Percentiles rank a stretch among this genome's conserved stretches.
Conservation (phyloP, 2,329 filamentous ascomycete genomes). For the Sclerotinia trifoliorum region DNA sequence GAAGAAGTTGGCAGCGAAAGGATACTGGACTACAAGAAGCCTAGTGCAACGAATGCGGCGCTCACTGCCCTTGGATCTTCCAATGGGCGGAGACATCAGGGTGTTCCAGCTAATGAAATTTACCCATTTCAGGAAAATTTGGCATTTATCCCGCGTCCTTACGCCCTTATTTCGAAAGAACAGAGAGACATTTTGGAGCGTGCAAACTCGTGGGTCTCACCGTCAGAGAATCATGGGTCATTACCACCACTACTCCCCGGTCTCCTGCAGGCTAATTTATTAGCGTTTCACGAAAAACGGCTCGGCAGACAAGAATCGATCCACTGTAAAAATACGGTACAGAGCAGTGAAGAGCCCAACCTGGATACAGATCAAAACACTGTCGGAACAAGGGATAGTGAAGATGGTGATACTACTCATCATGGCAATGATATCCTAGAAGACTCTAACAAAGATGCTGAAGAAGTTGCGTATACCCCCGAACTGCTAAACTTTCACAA, state of each 20-base stretch:
- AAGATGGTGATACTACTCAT: background rate
- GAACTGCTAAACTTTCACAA: background rate
- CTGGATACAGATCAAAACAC: background rate
- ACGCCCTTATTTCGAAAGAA: slow-evolving; percentile 48
- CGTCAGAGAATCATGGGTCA: slow-evolving; percentile 29
- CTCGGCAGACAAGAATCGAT: background rate
- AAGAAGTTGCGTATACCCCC: background rate
- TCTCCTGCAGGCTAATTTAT: slow-evolving; percentile 32
- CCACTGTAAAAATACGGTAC: background rate
- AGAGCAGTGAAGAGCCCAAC: background rate
- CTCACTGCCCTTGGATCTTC: background rate
- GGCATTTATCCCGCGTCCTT: slow-evolving; percentile 42
- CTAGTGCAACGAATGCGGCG: background rate
- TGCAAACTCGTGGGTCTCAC: slow-evolving; percentile 43
- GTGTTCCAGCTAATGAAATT: background rate
- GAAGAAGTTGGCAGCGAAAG: background rate
- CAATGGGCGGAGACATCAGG: too few species aligned
- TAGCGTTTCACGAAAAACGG: slow-evolving; percentile 23
- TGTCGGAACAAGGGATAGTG: background rate
- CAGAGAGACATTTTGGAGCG: slow-evolving; percentile 51
- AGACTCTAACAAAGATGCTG: background rate
- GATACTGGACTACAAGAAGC: background rate
- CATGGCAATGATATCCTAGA: background rate
- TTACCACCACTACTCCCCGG: slow-evolving; percentile 43
- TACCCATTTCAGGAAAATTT: slow-evolving; percentile 32